These are phyloP conservation scores for Annulohypoxylon bovei DNA, from an alignment of 495 filamentous ascomycete species.

Conservation along the genomic window DNA sequence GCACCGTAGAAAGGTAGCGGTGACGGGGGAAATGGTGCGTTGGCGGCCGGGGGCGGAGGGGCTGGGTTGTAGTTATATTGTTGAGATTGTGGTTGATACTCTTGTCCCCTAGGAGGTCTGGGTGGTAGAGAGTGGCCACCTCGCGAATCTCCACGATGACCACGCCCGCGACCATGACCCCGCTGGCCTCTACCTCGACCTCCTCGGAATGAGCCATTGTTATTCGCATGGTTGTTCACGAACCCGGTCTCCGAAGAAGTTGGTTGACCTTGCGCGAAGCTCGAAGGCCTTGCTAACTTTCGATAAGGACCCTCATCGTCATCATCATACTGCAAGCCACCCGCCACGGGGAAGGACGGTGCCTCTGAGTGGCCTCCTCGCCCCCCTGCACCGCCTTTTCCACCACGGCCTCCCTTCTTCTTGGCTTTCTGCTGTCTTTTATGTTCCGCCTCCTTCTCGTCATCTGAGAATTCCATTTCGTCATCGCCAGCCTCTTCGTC, in stretches of 20 bases:
- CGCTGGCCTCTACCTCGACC: constrained; percentile 57
- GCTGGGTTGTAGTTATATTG: constrained; percentile 37
- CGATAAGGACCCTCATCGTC: constrained; percentile 76
- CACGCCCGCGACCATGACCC: constrained; percentile 54
- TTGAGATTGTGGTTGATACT: constrained; percentile 41
- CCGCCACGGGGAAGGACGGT: constrained; percentile 49
- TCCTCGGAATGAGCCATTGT: constrained; percentile 55
- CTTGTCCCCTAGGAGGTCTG: constrained; percentile 43
- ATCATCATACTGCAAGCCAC: constrained; percentile 58
- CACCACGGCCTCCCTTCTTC: constrained; percentile 58
- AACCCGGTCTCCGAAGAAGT: constrained; percentile 44
- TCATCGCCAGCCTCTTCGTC: constrained; percentile 90
- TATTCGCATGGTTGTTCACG: constrained; percentile 22
- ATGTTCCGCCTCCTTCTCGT: constrained; percentile 89
- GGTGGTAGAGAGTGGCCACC: constrained; percentile 49
- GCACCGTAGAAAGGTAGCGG: constrained; percentile 36
- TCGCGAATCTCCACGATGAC: constrained; percentile 46
- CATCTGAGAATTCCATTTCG: constrained; percentile 94
- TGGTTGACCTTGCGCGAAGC: constrained; percentile 56
- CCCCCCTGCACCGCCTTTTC: constrained; percentile 45
- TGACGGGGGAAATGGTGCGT: constrained; percentile 26
- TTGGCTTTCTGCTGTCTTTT: constrained; percentile 71
- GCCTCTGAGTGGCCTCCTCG: constrained; percentile 48
- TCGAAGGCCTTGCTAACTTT: constrained; percentile 70
- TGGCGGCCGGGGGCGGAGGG: constrained; percentile 26